Base-by-base conservation (phyloP, 176 grass and related monocot species). In the Cenchrus fungigraminus region DNA sequence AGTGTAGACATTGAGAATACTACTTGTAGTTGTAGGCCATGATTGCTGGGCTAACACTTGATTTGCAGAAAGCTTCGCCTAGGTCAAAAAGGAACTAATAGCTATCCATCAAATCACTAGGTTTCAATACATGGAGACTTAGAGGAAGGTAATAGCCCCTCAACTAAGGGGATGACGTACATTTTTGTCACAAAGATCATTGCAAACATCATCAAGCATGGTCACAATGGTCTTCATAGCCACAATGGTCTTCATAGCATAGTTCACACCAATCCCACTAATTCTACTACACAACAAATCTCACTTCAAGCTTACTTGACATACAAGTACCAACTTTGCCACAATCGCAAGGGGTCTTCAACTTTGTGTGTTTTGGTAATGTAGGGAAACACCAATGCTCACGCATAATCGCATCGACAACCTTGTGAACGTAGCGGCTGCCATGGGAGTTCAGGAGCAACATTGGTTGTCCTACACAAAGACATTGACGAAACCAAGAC, bases 111-210 rank as follows among this genome's bases (percentile, higher is more conserved):
- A 65, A 66, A 45, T 66, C 8, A 40, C 40, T 57, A 12, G 52
- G 16, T 32, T 56, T 40, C 32, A 37, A 76, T 56, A 61, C 9
- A 3, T 66, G 28, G 45, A 4, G 45, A 79, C 7, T 29, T 47
- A 47, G 16, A 57, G 73, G 55, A 57, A 66, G 11, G 16, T 79
- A 11, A 19, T 60, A 65, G 1, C 49, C 15, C 40, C 28, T 79
- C 19, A 1, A 51, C 45, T 28, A 34, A 79, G 17, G 10, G 16
- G 16, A 9, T 8, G 5, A 31, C 6, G 8, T 79, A 49, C 45
- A 76, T 47, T 37, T 19, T 57, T 55, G 2, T 76, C 72, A 75
- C 72, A 75, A 74, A 19, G 14, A 75, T 75, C 28, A 55, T 32
- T 17, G 2, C 2, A 3, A 15, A 3, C 7, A 31, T 74, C 50